A percentile compares a stretch with the other conserved stretches of the same genome.
Evolutionary conservation across 768 basidiomycete genomes (phyloP).

Genomic region (Trametes punicea): DNA sequence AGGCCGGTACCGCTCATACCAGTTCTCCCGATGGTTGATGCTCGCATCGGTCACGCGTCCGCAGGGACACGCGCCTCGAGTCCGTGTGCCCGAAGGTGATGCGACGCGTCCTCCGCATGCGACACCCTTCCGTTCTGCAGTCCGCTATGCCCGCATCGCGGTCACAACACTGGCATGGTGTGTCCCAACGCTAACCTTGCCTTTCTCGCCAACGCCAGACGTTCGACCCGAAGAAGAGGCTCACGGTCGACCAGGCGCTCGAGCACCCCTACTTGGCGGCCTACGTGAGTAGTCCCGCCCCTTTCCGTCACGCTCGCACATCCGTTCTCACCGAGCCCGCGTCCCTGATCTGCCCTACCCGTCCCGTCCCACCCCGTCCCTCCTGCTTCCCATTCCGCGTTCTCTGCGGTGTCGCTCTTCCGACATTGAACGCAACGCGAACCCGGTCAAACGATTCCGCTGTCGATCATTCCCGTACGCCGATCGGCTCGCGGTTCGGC

Average conservation of each 20-base stretch:
- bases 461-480: background rate
- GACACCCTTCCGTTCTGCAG: background rate
- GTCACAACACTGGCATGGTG: background rate
- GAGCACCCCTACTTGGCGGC: constrained; percentile 79
- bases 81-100: too few species aligned
- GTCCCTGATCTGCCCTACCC: background rate
- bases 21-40: background rate
- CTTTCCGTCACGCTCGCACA: background rate
- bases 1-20: background rate
- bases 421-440: too few species aligned
- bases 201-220: constrained; percentile 41
- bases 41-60: background rate
- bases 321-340: background rate
- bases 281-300: constrained; percentile 46
- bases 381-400: background rate
- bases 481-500: background rate
- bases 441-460: background rate
- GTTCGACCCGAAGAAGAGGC: constrained; percentile 84
- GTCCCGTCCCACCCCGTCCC: background rate
- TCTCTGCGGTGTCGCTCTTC: background rate
- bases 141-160: background rate
- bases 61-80: background rate
- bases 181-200: background rate
- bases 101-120: too few species aligned
- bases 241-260: constrained; percentile 80